Conservation (phyloP, 2,329 filamentous ascomycete species). For the Colletotrichum viniferum region DNA sequence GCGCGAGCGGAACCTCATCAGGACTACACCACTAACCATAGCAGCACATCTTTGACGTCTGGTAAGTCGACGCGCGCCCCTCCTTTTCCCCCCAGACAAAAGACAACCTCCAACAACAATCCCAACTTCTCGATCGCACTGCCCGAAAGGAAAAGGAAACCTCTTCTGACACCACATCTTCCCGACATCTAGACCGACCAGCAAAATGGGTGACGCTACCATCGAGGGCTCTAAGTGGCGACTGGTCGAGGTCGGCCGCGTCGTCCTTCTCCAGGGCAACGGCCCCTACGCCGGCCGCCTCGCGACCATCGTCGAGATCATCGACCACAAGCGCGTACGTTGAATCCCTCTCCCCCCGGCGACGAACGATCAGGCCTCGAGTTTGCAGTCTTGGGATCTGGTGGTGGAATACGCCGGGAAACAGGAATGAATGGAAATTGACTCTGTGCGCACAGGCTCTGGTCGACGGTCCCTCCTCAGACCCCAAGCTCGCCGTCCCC, state of each 20-base stretch:
- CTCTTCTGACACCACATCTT: conserved; percentile 16
- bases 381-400: neutral
- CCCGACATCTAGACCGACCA: conserved; percentile 53
- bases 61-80: conserved; percentile 22
- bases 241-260: conserved; percentile 97
- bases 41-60: conserved; percentile 23
- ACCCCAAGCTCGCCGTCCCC: conserved; percentile 79
- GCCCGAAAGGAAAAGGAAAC: neutral
- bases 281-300: conserved; percentile 85
- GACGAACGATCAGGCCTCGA: neutral
- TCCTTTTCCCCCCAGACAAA: conserved; percentile 14
- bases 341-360: conserved; percentile 22
- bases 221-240: conserved; percentile 88
- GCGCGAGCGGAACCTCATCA: neutral
- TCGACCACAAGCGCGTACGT: conserved; percentile 99
- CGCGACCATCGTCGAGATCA: conserved; percentile 97
- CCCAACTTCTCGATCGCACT: conserved; percentile 16
- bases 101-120: conserved; percentile 26
- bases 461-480: conserved; percentile 89
- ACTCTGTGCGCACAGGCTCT: conserved; percentile 69
- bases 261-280: conserved; percentile 84
- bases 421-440: neutral
- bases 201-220: conserved; percentile 82
- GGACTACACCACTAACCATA: conserved; percentile 13
- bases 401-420: neutral